Base-by-base conservation (phyloP, 2,329 filamentous ascomycete genomes). In the Pezicula rhizophila region DNA sequence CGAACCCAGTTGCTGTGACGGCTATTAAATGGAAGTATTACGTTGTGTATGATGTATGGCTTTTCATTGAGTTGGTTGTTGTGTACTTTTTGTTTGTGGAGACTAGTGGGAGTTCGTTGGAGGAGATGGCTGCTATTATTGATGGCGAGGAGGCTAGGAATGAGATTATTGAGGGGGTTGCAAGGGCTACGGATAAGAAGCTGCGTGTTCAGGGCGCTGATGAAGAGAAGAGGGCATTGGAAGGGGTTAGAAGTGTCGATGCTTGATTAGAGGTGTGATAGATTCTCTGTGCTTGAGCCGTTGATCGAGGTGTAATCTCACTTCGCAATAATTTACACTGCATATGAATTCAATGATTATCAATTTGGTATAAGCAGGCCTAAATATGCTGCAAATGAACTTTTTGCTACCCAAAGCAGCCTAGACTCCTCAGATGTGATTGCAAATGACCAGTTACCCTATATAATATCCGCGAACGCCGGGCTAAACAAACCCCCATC, bases 11-110 rank as follows among this genome's bases (percentile, higher is more conserved):
- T 8, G 69, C 66, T 0, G 62, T 69, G 7, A 54, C 57, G 0
- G 52, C 51, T 1, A 57, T 69, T 18, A 50, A 52, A 11, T 71
- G 69, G 68, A 66, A 60, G 47, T 71, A 67, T 47, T 70, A 69
- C 48, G 59, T 65, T 45, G 59, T 69, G 6, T 70, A 68, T 46
- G 55, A 63, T 42, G 62, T 50, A 15, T 64, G 64, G 48, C 46
- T 66, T 25, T 50, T 57, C 11, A 46, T 64, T 18, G 62, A 66
- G 49, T 46, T 63, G 31, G 45, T 54, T 7, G 46, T 63, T 28
- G 59, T 68, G 20, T 70, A 65, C 48, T 64, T 67, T 49, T 58
- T 65, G 34, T 69, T 67, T 48, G 38, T 42, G 10, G 49, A 51
- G 42, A 51, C 49, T 23, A 41, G 38, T 17, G 49, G 49, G 8